Evolutionary conservation across 75 land plant species (phyloP).

Genomic region (Cupressus sempervirens): DNA sequence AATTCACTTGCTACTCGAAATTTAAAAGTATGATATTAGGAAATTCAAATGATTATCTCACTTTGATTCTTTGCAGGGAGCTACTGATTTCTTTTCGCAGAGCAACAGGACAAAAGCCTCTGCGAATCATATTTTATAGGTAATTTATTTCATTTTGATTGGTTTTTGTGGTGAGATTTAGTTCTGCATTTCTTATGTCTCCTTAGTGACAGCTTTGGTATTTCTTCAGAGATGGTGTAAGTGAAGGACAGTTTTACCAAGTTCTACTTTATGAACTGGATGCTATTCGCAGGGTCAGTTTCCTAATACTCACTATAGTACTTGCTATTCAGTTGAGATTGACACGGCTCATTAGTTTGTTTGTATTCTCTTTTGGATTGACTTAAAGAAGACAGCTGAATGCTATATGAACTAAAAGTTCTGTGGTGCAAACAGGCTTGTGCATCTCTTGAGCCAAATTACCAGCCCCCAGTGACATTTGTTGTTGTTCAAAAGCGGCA

Average conservation of each 20-base stretch:
- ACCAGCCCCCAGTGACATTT: slow-evolving; percentile 98
- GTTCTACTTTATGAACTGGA: slow-evolving; percentile 85
- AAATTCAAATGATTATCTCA: not conserved
- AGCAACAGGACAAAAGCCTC: slow-evolving; percentile 78
- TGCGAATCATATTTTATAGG: slow-evolving; percentile 89
- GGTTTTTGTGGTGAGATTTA: not conserved
- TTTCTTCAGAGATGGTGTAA: slow-evolving; percentile 82
- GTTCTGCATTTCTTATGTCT: not conserved
- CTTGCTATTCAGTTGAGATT: not conserved
- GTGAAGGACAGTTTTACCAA: slow-evolving; percentile 96
- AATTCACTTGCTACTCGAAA: not conserved
- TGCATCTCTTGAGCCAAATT: slow-evolving; percentile 91
- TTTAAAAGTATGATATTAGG: not conserved
- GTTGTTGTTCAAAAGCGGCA: slow-evolving; percentile 99
- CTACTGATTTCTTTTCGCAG: slow-evolving; percentile 73
- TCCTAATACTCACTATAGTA: not conserved
- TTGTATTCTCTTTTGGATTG: not conserved
- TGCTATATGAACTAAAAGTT: not conserved
- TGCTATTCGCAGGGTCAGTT: slow-evolving; percentile 80
- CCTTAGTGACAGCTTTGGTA: not conserved
- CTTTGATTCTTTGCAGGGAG: slow-evolving; percentile 44
- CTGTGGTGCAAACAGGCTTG: slow-evolving; percentile 59
- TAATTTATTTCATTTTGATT: slow-evolving; percentile 8
- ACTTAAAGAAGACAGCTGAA: not conserved
- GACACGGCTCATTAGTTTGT: not conserved